Evolutionary conservation across 2,329 filamentous ascomycete genomes (phyloP).

Genomic region (Fusarium chlamydosporum): DNA sequence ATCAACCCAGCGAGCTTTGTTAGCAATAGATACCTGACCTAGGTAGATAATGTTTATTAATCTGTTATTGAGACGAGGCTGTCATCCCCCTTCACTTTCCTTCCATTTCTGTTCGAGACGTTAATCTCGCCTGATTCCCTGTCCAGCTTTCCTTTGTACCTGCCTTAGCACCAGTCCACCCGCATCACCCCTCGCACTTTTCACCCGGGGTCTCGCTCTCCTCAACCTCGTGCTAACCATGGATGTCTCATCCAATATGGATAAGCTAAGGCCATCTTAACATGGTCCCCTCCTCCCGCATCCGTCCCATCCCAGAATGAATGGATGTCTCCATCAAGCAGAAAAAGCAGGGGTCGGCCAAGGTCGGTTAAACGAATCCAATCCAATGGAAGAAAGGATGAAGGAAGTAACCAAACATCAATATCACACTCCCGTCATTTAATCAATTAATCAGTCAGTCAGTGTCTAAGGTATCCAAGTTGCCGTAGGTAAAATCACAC

Average conservation of each 20-base stretch:
- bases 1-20: no score
- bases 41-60: background rate
- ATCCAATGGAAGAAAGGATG: conserved; percentile 32
- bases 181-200: conserved; percentile 22
- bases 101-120: conserved; percentile 45
- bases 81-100: conserved; percentile 1
- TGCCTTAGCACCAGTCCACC: conserved; percentile 47
- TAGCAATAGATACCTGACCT: background rate
- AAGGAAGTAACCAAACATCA: conserved; percentile 25
- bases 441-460: background rate
- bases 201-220: conserved; percentile 30
- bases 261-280: conserved; percentile 32
- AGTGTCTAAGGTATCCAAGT: background rate
- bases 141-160: conserved; percentile 43
- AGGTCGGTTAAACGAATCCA: conserved; percentile 46
- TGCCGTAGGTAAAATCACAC: background rate
- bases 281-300: conserved; percentile 47
- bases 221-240: conserved; percentile 48
- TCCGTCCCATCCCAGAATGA: conserved; percentile 40
- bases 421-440: background rate
- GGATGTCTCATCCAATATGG: conserved; percentile 32
- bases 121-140: conserved; percentile 46
- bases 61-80: background rate
- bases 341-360: conserved; percentile 29
- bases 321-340: background rate